Evolutionary conservation across 2,329 filamentous ascomycete species (phyloP).

Genomic region (Dactylellina sp.): DNA sequence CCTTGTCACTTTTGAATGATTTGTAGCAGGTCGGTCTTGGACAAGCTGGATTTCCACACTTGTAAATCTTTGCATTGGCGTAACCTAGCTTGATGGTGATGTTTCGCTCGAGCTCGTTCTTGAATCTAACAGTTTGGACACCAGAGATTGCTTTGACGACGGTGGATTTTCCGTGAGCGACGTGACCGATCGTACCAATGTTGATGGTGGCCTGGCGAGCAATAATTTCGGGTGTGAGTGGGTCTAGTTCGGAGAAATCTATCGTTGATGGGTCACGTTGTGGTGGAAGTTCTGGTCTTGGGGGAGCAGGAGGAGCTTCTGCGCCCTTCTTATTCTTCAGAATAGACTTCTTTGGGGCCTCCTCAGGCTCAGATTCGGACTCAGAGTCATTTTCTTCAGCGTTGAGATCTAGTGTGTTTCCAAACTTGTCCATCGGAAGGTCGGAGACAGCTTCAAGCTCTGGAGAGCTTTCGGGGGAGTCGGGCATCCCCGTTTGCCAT

Average conservation of each 20-base stretch:
- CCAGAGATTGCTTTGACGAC: conserved; percentile 99
- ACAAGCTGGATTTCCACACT: conserved; percentile 92
- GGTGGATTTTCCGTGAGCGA: conserved; percentile 98
- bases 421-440: conserved; percentile 70
- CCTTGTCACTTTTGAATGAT: conserved; percentile 99
- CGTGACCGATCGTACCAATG: conserved; percentile 97
- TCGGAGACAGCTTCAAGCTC: conserved; percentile 65
- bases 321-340: conserved; percentile 82
- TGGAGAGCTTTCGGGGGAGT: conserved; percentile 70
- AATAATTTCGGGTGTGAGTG: conserved; percentile 95
- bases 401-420: conserved; percentile 72
- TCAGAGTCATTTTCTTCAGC: conserved; percentile 62
- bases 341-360: conserved; percentile 78
- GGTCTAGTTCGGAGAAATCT: conserved; percentile 81
- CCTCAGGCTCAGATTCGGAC: conserved; percentile 70
- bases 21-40: conserved; percentile 94
- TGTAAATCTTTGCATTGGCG: conserved; percentile 99
- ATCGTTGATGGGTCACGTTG: conserved; percentile 93
- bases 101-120: conserved; percentile 99
- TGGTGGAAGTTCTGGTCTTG: conserved; percentile 76
- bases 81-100: conserved; percentile 99
- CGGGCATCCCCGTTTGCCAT: conserved; percentile 56
- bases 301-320: conserved; percentile 68
- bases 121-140: conserved; percentile 98
- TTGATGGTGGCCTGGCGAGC: conserved; percentile 98